Percentiles rank a stretch among this genome's conserved stretches.
phyloP scores from a whole-genome alignment of 2,329 filamentous ascomycete genomes.

The Fonsecaea multimorphosa region DNA sequence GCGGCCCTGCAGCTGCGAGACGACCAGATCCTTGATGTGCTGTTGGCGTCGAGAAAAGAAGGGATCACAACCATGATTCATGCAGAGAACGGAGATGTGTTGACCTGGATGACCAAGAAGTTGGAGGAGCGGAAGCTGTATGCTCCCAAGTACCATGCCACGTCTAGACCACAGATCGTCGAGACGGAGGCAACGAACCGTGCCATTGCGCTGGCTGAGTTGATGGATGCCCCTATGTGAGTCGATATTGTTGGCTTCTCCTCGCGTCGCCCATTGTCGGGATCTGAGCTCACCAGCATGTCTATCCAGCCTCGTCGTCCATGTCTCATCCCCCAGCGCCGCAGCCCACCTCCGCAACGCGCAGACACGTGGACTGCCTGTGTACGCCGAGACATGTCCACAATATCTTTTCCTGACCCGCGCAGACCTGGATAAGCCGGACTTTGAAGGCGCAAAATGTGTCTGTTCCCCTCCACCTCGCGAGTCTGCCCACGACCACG shows the following conservation, averaged over 20 bases:
- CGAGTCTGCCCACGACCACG: conserved; percentile 56
- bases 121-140: conserved; percentile 50
- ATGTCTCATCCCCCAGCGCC: conserved; percentile 57
- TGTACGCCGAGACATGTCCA: conserved; percentile 65
- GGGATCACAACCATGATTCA: conserved; percentile 59
- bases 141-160: conserved; percentile 55
- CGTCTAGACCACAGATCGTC: conserved; percentile 54
- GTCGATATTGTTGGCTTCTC: conserved; percentile 3
- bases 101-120: conserved; percentile 51
- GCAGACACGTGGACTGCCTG: conserved; percentile 58
- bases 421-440: conserved; percentile 51
- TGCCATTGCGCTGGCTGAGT: conserved; percentile 57
- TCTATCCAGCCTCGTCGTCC: conserved; percentile 53
- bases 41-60: conserved; percentile 54
- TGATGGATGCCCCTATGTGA: conserved; percentile 58
- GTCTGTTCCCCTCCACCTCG: conserved; percentile 61
- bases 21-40: conserved; percentile 55
- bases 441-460: conserved; percentile 58
- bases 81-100: conserved; percentile 57
- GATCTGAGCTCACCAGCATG: background rate
- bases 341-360: conserved; percentile 58
- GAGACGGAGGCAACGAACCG: conserved; percentile 56
- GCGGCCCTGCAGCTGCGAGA: conserved; percentile 50
- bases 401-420: conserved; percentile 64
- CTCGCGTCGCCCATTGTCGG: too few species aligned